phyloP scores from a whole-genome alignment of 139 green algal genomes.

The Nannochloris sp. region DNA sequence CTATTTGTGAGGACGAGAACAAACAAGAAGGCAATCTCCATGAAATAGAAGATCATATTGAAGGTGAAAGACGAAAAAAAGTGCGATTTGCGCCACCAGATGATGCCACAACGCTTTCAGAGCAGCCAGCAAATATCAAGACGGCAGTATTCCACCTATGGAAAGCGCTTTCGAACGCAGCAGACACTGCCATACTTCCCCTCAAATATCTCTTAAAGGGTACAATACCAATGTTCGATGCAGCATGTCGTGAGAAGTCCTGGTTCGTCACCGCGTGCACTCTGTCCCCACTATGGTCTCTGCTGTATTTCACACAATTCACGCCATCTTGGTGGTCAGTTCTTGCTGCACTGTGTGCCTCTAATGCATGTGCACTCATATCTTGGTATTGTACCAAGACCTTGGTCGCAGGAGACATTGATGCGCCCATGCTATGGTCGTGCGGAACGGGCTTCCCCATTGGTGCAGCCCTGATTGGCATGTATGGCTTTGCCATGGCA shows the following conservation, averaged over 20 bases:
- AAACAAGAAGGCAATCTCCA: constrained; percentile 12
- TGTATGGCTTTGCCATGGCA: constrained; percentile 63
- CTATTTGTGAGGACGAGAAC: constrained; percentile 12
- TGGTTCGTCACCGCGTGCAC: constrained; percentile 51
- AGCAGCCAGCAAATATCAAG: too few species aligned
- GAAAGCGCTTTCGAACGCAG: too few species aligned
- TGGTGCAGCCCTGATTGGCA: constrained; percentile 44
- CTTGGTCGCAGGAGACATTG: neutral
- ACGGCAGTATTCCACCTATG: too few species aligned
- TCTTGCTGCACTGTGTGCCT: too few species aligned
- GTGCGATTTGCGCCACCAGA: too few species aligned
- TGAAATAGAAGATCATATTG: constrained; percentile 9
- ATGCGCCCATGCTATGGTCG: constrained; percentile 16
- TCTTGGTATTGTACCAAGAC: neutral
- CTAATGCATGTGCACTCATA: neutral
- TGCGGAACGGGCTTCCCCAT: constrained; percentile 17
- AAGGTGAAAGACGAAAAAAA: too few species aligned
- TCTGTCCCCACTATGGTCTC: constrained; percentile 32
- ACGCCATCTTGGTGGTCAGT: neutral
- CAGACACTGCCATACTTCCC: neutral
- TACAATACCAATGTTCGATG: constrained; percentile 38
- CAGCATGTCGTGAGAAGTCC: constrained; percentile 40
- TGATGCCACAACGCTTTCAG: too few species aligned
- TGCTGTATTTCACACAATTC: constrained; percentile 19
- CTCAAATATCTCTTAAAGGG: constrained; percentile 11